Base-by-base conservation (phyloP, 1,284 basidiomycete genomes). In the Sphaerobolus stellatus region DNA sequence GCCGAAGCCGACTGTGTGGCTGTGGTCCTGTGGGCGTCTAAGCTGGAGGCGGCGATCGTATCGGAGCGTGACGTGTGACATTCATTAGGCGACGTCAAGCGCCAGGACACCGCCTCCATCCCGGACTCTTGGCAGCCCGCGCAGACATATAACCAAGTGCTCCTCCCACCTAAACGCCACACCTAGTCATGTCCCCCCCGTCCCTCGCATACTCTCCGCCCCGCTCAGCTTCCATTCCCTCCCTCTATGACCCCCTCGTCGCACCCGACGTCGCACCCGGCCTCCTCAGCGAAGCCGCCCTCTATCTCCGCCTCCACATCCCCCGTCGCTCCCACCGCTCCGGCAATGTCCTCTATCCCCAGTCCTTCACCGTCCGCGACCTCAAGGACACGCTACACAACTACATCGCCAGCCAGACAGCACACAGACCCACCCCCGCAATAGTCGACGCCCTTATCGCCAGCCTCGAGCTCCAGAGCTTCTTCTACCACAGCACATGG, bases 321-420 rank as follows among this genome's bases (percentile, higher is more conserved):
- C n/a, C 46, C 8, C 22, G 44, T 20, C 34, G 44, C 34, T 46
- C 44, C 34, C 52, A 48, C 38, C 24, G 20, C 9, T 36, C 20
- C 25, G 45, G 44, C 11, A 54, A 11, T 18, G 36, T 28, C 20
- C 34, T 48, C n/a, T 54, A 54, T 30, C 52, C 52, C 7, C 31
- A 54, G 25, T 54, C 51, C 20, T 52, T 54, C 25, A 54, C 52
- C 27, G 46, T 54, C 2, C 44, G 46, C 27, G 52, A 54, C 4
- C 52, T 54, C 31, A 48, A 27, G 46, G 52, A n/a, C 46, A 31
- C 41, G 5, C 51, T 52, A 16, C 40, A 45, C 3, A 43, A 11
- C 11, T 52, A 36, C 30, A 18, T 36, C 33, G 22, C n/a, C n/a
- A 29, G 14, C 9, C 43, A 33, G 13, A 14, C n/a, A 5, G 4